Evolutionary conservation across 768 basidiomycete genomes (phyloP).

Genomic region (Hirschioporus abietinus): DNA sequence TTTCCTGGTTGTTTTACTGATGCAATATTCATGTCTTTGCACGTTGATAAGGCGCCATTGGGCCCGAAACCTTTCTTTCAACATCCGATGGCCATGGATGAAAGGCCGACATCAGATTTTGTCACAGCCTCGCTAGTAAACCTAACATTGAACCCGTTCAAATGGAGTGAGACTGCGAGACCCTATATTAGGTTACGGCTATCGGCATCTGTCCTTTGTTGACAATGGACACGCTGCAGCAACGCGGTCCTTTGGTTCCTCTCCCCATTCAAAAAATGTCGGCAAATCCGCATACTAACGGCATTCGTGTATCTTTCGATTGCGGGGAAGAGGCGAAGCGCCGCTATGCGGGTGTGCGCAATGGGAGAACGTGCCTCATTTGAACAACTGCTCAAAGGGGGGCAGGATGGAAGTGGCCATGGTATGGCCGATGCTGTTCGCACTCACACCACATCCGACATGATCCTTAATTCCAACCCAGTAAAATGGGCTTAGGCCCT

Average conservation of each 20-base stretch:
- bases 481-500: neutral
- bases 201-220: neutral
- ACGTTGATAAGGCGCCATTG: neutral
- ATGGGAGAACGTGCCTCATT: neutral
- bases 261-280: neutral
- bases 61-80: neutral
- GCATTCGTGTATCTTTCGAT: neutral
- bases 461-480: neutral
- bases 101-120: neutral
- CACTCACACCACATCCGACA: neutral
- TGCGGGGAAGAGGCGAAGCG: slow-evolving; percentile 1
- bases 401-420: neutral
- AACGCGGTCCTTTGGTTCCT: neutral
- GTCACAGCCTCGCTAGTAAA: neutral
- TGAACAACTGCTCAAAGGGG: neutral
- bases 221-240: neutral
- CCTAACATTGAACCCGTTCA: neutral
- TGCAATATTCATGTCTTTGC: neutral
- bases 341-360: neutral
- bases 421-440: neutral
- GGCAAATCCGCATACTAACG: neutral
- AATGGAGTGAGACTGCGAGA: neutral
- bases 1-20: neutral
- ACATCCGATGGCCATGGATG: neutral
- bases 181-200: neutral